Conservation (phyloP, 192 early-diverging fungal species). For the Phlyctochytrium planicorne region DNA sequence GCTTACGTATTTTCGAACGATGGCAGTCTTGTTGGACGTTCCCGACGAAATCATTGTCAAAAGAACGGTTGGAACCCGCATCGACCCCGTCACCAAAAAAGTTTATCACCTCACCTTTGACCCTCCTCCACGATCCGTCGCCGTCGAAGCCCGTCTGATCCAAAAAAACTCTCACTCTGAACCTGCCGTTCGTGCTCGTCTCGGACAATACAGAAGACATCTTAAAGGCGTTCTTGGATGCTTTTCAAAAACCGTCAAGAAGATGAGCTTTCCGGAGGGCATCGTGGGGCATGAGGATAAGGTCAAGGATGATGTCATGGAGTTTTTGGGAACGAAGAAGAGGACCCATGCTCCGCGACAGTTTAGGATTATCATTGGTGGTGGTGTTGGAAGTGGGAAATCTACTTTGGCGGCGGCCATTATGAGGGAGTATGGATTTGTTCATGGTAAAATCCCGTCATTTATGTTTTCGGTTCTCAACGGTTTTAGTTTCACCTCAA, state of each 20-base stretch:
- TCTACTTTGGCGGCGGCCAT: slow-evolving; percentile 39
- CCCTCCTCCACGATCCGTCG: slow-evolving; percentile 36
- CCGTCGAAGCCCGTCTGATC: slow-evolving; percentile 35
- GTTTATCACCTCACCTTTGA: slow-evolving; percentile 34
- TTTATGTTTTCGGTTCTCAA: background rate
- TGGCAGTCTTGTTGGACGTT: background rate
- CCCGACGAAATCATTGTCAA: slow-evolving; percentile 39
- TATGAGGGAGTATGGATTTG: slow-evolving; percentile 36
- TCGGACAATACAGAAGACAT: slow-evolving; percentile 19
- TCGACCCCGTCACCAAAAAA: slow-evolving; percentile 46
- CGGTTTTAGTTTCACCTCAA: slow-evolving; percentile 46
- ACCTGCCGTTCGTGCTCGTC: slow-evolving; percentile 5
- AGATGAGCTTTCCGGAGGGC: slow-evolving; percentile 6
- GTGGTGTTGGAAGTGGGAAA: slow-evolving; percentile 49
- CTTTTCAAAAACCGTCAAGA: slow-evolving; percentile 13
- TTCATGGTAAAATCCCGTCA: slow-evolving; percentile 35
- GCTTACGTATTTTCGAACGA: background rate
- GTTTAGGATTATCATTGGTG: slow-evolving; percentile 38
- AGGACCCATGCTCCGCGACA: slow-evolving; percentile 42
- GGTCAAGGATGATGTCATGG: slow-evolving; percentile 27
- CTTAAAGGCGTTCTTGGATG: slow-evolving; percentile 17
- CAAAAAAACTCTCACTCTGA: slow-evolving; percentile 31
- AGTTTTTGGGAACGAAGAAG: slow-evolving; percentile 24
- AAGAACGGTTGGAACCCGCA: slow-evolving; percentile 20
- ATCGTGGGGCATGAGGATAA: slow-evolving; percentile 24